A percentile compares a stretch with the other conserved stretches of the same genome.
Evolutionary conservation across 441 rosid genomes (phyloP).

Genomic region (Macaranga tanarius): DNA sequence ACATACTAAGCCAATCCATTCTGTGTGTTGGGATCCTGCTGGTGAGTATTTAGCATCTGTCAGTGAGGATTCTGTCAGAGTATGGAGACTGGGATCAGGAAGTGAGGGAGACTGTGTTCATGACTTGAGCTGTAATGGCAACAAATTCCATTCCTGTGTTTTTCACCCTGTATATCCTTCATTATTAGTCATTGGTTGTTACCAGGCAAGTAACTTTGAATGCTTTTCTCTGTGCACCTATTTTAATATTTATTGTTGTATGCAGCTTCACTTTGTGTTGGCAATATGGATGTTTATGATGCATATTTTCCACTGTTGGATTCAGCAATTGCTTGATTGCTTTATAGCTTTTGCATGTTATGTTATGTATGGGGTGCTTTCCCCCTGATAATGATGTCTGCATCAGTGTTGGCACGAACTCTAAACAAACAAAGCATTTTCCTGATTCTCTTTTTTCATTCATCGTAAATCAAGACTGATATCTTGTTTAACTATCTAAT

Average conservation of each 20-base stretch:
- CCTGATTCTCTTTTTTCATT: background rate
- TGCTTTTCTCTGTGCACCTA: background rate
- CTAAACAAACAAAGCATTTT: too few relatives aligned
- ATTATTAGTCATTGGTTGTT: slow-evolving; percentile 74
- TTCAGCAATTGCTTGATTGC: background rate
- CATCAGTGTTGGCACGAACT: too few relatives aligned
- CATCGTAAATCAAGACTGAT: background rate
- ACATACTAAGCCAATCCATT: slow-evolving; percentile 65
- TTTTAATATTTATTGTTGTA: background rate
- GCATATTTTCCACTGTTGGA: background rate
- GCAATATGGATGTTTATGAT: background rate
- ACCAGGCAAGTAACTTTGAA: slow-evolving; percentile 59
- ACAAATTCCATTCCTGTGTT: slow-evolving; percentile 78
- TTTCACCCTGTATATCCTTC: slow-evolving; percentile 82
- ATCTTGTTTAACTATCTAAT: background rate
- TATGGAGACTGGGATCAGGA: slow-evolving; percentile 80
- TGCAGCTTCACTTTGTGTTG: background rate
- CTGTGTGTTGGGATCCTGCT: slow-evolving; percentile 86
- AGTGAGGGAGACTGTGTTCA: slow-evolving; percentile 74
- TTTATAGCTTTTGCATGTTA: background rate
- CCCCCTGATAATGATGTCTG: too few relatives aligned
- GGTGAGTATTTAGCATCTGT: slow-evolving; percentile 86
- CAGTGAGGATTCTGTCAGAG: slow-evolving; percentile 87
- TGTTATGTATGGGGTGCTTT: too few relatives aligned
- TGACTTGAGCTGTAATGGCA: slow-evolving; percentile 74